Base-by-base conservation (phyloP, 2,329 filamentous ascomycete genomes). In the Dothideomycetes sp. region DNA sequence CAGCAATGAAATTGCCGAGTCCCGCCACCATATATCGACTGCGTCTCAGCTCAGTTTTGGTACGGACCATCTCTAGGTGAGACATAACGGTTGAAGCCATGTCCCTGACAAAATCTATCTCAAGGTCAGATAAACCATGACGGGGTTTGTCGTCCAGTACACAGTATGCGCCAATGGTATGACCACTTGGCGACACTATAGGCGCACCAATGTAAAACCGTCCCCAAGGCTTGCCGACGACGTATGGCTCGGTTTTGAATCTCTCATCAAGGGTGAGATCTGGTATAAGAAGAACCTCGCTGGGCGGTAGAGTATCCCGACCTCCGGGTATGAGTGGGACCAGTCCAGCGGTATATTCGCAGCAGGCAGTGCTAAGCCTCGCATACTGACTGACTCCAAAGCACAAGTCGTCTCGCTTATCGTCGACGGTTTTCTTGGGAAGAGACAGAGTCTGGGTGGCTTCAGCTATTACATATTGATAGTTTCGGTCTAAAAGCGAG, bases 391-490 rank as follows among this genome's bases (percentile, higher is more conserved):
- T 47, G 14, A 50, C 49, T 14, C 54, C 54, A 2, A 56, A 45
- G 53, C 55, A 58, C 1, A 58, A 41, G 4, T 45, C 41, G 30
- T 57, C 53, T 5, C 48, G 44, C 7, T 36, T 40, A 7, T 47
- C 50, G 16, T 55, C 47, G 3, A 46, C 42, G 5, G 42, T 43
- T 30, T 55, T 48, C 29, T 55, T 46, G 27, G 49, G 42, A 1
- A 69, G 52, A n/a, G 66, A 64, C 3, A 72, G 44, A 2, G 61
- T 66, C 37, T 59, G 63, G 1, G 71, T 74, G 4, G 68, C 65
- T 49, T 74, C 70, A 27, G 70, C 70, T 27, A 75, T 59, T 36
- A 75, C 63, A 37, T 69, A 72, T 49, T 72, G 69, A 14, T 60
- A 62, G 3, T 58, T 56, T 3, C 56, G 51, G 47, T 73, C 71